phyloP scores from a whole-genome alignment of 2,329 filamentous ascomycete genomes.

The Cladophialophora bantiana region DNA sequence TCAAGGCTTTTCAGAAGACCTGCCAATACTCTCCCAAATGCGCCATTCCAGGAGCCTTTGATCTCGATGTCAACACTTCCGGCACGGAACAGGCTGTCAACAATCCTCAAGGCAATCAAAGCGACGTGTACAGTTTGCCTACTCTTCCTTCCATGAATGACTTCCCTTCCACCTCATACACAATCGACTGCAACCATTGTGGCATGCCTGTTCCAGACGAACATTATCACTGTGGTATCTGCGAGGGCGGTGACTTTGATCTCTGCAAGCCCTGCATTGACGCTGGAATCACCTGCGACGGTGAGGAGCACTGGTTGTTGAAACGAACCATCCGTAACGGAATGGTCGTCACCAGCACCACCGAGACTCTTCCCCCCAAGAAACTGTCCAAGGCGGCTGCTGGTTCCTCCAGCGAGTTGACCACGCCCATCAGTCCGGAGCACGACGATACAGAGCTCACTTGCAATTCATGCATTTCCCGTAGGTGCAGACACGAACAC shows the following conservation, averaged over 20 bases:
- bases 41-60: slow-evolving; percentile 36
- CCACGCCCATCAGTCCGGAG: slow-evolving; percentile 29
- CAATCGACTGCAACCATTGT: slow-evolving; percentile 94
- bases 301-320: slow-evolving; percentile 88
- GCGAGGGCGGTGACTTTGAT: slow-evolving; percentile 92
- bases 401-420: slow-evolving; percentile 33
- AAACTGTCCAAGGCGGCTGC: slow-evolving; percentile 35
- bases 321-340: slow-evolving; percentile 84
- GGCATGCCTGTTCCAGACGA: slow-evolving; percentile 76
- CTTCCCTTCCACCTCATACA: slow-evolving; percentile 63
- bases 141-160: slow-evolving; percentile 46
- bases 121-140: slow-evolving; percentile 41
- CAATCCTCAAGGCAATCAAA: slow-evolving; percentile 8
- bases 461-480: slow-evolving; percentile 70
- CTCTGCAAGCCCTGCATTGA: slow-evolving; percentile 83
- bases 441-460: slow-evolving; percentile 49
- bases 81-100: slow-evolving; percentile 22
- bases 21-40: slow-evolving; percentile 34
- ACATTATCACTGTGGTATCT: slow-evolving; percentile 94
- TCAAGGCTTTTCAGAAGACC: slow-evolving; percentile 34
- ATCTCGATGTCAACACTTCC: slow-evolving; percentile 23
- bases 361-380: slow-evolving; percentile 78
- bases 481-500: slow-evolving; percentile 49
- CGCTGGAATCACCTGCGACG: slow-evolving; percentile 76
- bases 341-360: slow-evolving; percentile 81